A percentile compares a stretch with the other conserved stretches of the same genome.
Conservation (phyloP, 306 rosid species). For the Morella rubra region DNA sequence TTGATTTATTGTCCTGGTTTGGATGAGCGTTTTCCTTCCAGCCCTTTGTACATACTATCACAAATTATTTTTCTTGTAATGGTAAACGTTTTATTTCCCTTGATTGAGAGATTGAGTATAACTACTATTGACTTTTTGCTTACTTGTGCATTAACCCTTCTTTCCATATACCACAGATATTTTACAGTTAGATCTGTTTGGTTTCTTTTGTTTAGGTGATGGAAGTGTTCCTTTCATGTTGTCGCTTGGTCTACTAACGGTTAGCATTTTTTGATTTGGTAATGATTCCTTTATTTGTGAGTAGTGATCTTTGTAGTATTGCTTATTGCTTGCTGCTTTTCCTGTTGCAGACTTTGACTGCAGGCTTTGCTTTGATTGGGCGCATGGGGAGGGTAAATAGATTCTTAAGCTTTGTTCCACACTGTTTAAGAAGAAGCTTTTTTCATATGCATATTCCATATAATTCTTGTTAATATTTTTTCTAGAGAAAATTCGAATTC, state of each 20-base stretch:
- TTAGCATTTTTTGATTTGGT: slow-evolving; percentile 34
- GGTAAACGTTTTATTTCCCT: neutral
- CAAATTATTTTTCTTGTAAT: neutral
- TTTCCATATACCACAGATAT: neutral
- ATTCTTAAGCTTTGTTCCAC: neutral
- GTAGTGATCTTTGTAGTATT: slow-evolving; percentile 10
- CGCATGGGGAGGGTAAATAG: slow-evolving; percentile 64
- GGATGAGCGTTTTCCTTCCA: neutral
- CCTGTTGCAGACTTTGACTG: slow-evolving; percentile 77
- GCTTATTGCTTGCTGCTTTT: slow-evolving; percentile 16
- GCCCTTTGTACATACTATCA: slow-evolving; percentile 8
- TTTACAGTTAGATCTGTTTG: slow-evolving; percentile 21
- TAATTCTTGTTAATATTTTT: neutral
- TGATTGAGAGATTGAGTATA: slow-evolving; percentile 5
- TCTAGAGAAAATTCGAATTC: neutral
- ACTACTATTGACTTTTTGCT: neutral
- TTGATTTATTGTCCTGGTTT: neutral
- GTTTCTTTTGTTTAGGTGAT: slow-evolving; percentile 56
- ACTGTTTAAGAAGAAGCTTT: neutral
- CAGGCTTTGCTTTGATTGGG: slow-evolving; percentile 71
- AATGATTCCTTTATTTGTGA: slow-evolving; percentile 15
- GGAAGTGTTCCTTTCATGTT: slow-evolving; percentile 74
- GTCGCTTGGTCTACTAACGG: slow-evolving; percentile 93
- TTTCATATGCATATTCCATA: neutral
- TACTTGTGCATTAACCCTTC: slow-evolving; percentile 6